These are phyloP conservation scores for Penicillium verhagenii DNA, from an alignment of 495 filamentous ascomycete genomes.

Conservation along the genomic window DNA sequence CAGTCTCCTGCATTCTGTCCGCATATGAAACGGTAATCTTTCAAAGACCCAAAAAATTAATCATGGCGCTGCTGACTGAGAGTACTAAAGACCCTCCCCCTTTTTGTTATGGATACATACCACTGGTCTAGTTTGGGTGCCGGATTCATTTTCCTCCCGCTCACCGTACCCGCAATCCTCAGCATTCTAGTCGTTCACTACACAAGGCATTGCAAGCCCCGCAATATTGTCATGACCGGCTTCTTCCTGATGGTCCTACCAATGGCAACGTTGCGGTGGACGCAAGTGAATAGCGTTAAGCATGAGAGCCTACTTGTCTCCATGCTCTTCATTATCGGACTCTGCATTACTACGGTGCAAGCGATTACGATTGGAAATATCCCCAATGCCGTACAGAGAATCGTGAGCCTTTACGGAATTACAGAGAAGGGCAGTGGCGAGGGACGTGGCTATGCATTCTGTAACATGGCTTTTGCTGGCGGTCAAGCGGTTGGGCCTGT, in stretches of 20 bases:
- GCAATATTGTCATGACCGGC: not conserved
- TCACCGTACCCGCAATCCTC: not conserved
- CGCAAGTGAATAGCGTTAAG: not conserved
- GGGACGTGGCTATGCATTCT: not conserved
- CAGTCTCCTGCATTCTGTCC: not conserved
- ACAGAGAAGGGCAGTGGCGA: not conserved
- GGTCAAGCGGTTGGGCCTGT: not conserved
- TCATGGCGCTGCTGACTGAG: not conserved
- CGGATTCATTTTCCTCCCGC: not conserved
- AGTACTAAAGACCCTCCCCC: not conserved
- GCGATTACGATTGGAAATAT: not conserved
- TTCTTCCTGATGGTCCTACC: not conserved
- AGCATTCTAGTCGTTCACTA: not conserved
- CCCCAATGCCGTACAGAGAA: not conserved
- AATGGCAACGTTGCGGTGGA: not conserved
- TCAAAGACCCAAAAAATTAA: not conserved
- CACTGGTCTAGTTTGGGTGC: not conserved
- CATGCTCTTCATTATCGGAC: not conserved
- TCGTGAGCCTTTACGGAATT: not conserved
- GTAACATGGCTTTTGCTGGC: conserved; percentile 1
- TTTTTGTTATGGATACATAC: not conserved
- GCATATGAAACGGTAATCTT: not conserved
- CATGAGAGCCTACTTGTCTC: not conserved
- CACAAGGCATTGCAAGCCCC: not conserved
- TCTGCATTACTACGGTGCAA: not conserved